Percentiles rank a stretch among this genome's conserved stretches.
Conservation (phyloP, 768 basidiomycete species). For the Mycena kentingensis region DNA sequence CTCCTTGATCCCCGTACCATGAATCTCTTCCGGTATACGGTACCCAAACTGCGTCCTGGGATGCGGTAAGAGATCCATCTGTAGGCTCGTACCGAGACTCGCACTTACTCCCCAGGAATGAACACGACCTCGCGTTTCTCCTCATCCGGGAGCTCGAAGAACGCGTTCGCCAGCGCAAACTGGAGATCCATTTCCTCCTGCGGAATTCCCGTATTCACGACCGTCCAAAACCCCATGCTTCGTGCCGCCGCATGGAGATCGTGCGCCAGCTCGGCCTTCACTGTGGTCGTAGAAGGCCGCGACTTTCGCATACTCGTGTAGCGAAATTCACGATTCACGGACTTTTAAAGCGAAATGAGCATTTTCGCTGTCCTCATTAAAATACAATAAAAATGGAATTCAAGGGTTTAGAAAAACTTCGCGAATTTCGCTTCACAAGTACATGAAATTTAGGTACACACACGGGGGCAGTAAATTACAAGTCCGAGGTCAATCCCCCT, state of each 20-base stretch:
- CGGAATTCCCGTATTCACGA: conserved; percentile 40
- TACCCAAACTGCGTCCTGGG: conserved; percentile 35
- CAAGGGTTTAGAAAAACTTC: no score
- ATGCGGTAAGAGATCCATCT: neutral
- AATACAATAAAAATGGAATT: no score
- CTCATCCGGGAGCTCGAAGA: conserved; percentile 36
- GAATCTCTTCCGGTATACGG: conserved; percentile 33
- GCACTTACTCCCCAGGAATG: conserved; percentile 31
- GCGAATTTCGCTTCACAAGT: no score
- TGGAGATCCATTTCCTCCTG: conserved; percentile 39
- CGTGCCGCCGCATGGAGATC: conserved; percentile 39
- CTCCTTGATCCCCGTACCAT: conserved; percentile 35
- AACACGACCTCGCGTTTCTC: conserved; percentile 35
- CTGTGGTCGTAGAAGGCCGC: no score
- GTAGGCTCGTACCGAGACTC: neutral
- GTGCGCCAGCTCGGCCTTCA: conserved; percentile 29
- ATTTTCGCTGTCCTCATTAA: no score
- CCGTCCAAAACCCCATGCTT: conserved; percentile 44
- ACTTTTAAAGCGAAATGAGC: no score
- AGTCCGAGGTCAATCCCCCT: no score
- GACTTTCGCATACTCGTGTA: no score
- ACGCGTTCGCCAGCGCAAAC: conserved; percentile 37
- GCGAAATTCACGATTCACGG: no score
- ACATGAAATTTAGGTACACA: no score
- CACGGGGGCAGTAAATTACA: no score